A percentile compares a stretch with the other conserved stretches of the same genome.
These are phyloP conservation scores for Symbiodinium natans DNA, from an alignment of 73 alveolate species.

Conservation along the genomic window DNA sequence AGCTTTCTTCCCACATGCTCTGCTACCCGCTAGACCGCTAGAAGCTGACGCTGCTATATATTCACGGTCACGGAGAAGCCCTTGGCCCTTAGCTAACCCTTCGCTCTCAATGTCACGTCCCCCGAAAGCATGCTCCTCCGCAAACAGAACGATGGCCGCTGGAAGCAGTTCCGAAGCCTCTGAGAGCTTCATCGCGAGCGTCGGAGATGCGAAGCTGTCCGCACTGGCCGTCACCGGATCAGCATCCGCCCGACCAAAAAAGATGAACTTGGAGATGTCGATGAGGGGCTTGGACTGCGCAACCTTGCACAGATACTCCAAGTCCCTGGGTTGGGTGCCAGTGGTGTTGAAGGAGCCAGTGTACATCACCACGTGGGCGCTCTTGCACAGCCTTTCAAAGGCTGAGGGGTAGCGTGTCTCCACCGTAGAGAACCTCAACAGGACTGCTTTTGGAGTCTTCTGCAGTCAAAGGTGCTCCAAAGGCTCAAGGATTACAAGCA, in stretches of 20 bases:
- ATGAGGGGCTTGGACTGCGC: slow-evolving; percentile 1
- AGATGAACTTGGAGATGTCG: slow-evolving; percentile 54
- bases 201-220: slow-evolving; percentile 38
- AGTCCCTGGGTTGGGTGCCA: neutral
- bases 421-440: neutral
- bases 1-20: no score
- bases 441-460: neutral
- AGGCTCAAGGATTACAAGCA: neutral
- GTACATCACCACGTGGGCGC: slow-evolving; percentile 64
- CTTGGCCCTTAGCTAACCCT: no score
- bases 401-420: neutral
- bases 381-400: neutral
- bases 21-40: no score
- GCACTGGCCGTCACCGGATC: slow-evolving; percentile 36
- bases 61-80: no score
- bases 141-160: slow-evolving; percentile 33
- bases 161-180: neutral
- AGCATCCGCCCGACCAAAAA: slow-evolving; percentile 16
- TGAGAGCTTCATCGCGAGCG: neutral
- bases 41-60: no score
- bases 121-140: no score
- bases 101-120: no score
- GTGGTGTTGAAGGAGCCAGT: slow-evolving; percentile 73
- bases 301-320: neutral
- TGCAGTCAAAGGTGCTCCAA: neutral